These are phyloP conservation scores for Solanum sejunctum DNA, from an alignment of 257 asterid species.

Conservation along the genomic window DNA sequence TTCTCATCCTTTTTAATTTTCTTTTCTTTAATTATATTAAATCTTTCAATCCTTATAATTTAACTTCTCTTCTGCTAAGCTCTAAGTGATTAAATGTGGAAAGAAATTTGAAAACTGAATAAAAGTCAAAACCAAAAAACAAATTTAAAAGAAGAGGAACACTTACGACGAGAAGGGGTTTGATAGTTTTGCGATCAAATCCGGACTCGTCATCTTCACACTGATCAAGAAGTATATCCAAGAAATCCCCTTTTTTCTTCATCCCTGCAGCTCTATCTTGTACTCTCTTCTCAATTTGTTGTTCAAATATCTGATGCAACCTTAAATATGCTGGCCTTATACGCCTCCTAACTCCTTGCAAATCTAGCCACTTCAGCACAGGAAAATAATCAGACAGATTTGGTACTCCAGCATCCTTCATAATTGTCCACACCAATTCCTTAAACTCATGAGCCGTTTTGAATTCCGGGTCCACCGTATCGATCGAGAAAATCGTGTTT, in stretches of 20 bases:
- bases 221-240: not conserved
- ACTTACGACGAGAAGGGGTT: not conserved
- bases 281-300: not conserved
- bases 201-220: not conserved
- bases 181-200: not conserved
- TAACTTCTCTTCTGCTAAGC: too few relatives aligned
- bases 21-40: too few relatives aligned
- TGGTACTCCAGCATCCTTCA: not conserved
- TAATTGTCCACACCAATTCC: not conserved
- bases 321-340: not conserved
- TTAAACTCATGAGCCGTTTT: not conserved
- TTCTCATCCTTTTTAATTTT: too few relatives aligned
- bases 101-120: too few relatives aligned
- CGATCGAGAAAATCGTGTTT: not conserved
- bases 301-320: not conserved
- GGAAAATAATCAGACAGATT: not conserved
- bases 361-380: not conserved
- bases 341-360: not conserved
- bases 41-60: too few relatives aligned
- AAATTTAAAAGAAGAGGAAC: not conserved
- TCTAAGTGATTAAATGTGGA: too few relatives aligned
- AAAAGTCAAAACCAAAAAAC: not conserved
- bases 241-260: not conserved
- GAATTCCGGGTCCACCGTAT: not conserved
- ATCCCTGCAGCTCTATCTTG: not conserved